Conservation (phyloP, 2,329 filamentous ascomycete species). For the Sphaerulina populicola region DNA sequence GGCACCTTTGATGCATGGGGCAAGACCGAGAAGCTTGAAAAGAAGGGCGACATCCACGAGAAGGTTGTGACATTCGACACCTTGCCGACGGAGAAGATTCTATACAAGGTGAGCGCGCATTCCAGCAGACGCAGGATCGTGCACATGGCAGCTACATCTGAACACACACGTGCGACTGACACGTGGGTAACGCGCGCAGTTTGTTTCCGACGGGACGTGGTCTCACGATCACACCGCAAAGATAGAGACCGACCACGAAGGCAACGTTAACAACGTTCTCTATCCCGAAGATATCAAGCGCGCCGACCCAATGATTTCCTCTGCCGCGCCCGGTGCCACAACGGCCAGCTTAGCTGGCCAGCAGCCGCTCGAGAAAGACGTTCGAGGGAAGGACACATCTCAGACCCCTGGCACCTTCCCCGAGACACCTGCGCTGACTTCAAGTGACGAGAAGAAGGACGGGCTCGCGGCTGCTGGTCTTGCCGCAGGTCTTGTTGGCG, state of each 20-base stretch:
- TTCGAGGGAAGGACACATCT: slow-evolving; percentile 10
- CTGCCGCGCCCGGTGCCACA: slow-evolving; percentile 60
- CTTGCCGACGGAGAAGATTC: slow-evolving; percentile 59
- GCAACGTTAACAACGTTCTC: slow-evolving; percentile 91
- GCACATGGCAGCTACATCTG: background rate
- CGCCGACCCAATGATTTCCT: slow-evolving; percentile 47
- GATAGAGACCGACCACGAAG: slow-evolving; percentile 70
- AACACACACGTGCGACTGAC: slow-evolving; percentile 10
- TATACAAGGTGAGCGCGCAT: slow-evolving; percentile 72
- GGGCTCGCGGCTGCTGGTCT: background rate
- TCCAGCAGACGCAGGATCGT: background rate
- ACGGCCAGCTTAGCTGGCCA: slow-evolving; percentile 62
- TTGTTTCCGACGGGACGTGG: slow-evolving; percentile 91
- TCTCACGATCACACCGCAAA: slow-evolving; percentile 70
- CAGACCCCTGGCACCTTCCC: slow-evolving; percentile 61
- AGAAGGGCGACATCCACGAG: slow-evolving; percentile 62
- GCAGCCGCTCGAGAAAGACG: slow-evolving; percentile 48
- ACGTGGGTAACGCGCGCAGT: slow-evolving; percentile 47
- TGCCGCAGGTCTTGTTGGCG: slow-evolving; percentile 4
- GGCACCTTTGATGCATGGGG: slow-evolving; percentile 93
- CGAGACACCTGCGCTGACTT: slow-evolving; percentile 55
- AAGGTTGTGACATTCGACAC: slow-evolving; percentile 66
- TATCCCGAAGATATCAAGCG: slow-evolving; percentile 60
- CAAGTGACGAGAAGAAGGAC: slow-evolving; percentile 8
- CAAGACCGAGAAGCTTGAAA: slow-evolving; percentile 75